Base-by-base conservation (phyloP, 176 grass and related monocot genomes). In the Neostapfia colusana region DNA sequence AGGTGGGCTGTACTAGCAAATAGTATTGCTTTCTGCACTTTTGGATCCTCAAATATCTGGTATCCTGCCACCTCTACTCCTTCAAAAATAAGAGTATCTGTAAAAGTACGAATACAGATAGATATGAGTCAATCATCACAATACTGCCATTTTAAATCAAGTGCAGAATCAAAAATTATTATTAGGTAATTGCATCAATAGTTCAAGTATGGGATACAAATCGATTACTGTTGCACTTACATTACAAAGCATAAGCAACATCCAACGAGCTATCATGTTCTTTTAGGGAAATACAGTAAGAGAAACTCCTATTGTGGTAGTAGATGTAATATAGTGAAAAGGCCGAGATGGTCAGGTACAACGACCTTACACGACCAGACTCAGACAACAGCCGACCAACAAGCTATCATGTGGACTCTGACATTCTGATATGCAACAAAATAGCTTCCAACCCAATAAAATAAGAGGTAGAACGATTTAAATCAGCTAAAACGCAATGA, bases 1-100 rank as follows among this genome's bases (percentile, higher is more conserved):
- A 90, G 43, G 67, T 98, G 95, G 37, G 95, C 87, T 37, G 79
- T 88, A 67, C 82, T 82, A 82, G 95, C 91, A 90, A 94, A 98
- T 56, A 58, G 80, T 90, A 94, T 80, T 67, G 91, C 95, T 68
- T 90, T 92, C 85, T 88, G 89, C 58, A 98, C 91, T 85, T 95
- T 88, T 70, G 89, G 58, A 68, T 95, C 87, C 67, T 92, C 72
- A 72, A 98, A 98, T 64, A 98, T 92, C 20, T 84, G 76, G 82
- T 92, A 95, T 80, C 91, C 91, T 75, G 91, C 94, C 77, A 98
- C 91, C 82, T 92, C 95, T 55, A 98, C 95, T 85, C 91, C 95
- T 95, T 98, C 95, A 69, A 98, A 79, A 84, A 92, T 65, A 81
- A 94, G 76, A 83, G 85, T 89, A 78, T 98, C 95, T 98, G 87